Conservation (phyloP, 495 filamentous ascomycete genomes). For the Neurospora discreta region DNA sequence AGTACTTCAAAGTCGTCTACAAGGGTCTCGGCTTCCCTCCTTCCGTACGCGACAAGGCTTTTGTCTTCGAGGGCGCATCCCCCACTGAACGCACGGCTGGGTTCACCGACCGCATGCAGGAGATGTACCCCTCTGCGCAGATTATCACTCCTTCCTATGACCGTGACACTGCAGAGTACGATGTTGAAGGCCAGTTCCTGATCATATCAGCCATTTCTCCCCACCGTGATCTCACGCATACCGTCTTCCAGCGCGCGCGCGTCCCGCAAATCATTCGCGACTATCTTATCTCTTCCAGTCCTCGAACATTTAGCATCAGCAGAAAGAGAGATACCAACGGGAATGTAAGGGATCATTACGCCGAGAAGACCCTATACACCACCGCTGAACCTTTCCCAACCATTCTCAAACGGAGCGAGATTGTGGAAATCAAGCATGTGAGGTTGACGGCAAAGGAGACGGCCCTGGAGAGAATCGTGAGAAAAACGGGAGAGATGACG, state of each 20-base stretch:
- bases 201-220: constrained; percentile 71
- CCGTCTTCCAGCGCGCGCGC: constrained; percentile 78
- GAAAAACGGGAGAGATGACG: constrained; percentile 79
- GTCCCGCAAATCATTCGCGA: constrained; percentile 75
- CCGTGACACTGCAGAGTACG: constrained; percentile 37
- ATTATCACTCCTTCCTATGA: constrained; percentile 55
- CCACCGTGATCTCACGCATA: constrained; percentile 71
- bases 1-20: constrained; percentile 89
- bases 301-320: constrained; percentile 62
- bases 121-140: constrained; percentile 80
- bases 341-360: constrained; percentile 56
- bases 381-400: constrained; percentile 85
- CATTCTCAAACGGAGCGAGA: constrained; percentile 79
- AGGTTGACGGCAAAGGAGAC: constrained; percentile 68
- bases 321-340: constrained; percentile 54
- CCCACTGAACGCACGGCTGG: constrained; percentile 62
- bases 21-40: constrained; percentile 82
- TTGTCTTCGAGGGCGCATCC: constrained; percentile 69
- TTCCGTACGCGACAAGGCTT: constrained; percentile 78
- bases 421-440: constrained; percentile 52
- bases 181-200: constrained; percentile 83
- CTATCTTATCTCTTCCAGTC: constrained; percentile 65
- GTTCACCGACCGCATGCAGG: constrained; percentile 88
- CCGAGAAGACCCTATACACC: constrained; percentile 79
- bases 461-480: constrained; percentile 79